These are phyloP conservation scores for Malus hybrid DNA, from an alignment of 331 rosid species.

Conservation along the genomic window DNA sequence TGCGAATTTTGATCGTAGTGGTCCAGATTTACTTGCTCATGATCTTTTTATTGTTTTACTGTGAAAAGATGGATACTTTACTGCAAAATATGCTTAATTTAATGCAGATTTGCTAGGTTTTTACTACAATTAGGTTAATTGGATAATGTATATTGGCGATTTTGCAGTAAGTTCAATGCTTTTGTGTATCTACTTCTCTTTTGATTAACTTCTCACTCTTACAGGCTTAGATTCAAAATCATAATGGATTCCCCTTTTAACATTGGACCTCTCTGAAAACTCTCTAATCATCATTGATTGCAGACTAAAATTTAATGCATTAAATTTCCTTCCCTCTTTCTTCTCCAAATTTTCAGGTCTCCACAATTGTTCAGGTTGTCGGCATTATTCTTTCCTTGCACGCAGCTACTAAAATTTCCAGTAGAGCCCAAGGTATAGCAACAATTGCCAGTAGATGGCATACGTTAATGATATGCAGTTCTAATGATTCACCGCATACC, in stretches of 20 bases:
- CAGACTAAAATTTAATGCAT: not conserved
- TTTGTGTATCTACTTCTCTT: slow-evolving; percentile 5
- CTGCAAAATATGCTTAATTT: no score
- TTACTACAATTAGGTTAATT: no score
- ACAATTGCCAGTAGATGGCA: slow-evolving; percentile 82
- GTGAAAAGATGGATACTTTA: no score
- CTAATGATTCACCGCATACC: slow-evolving; percentile 39
- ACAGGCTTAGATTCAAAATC: no score
- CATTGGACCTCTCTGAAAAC: no score
- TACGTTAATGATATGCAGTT: slow-evolving; percentile 52
- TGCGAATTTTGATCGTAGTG: no score
- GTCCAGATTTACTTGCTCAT: no score
- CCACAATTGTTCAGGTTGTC: slow-evolving; percentile 78
- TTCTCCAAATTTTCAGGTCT: slow-evolving; percentile 34
- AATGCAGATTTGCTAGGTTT: no score
- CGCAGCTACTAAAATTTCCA: slow-evolving; percentile 75
- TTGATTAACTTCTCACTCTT: not conserved
- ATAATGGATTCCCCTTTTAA: no score
- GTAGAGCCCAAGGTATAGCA: slow-evolving; percentile 71
- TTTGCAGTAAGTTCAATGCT: slow-evolving; percentile 60
- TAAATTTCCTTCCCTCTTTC: not conserved
- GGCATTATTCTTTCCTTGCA: slow-evolving; percentile 68
- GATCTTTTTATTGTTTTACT: no score
- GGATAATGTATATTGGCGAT: slow-evolving; percentile 29
- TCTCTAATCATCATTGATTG: no score